Evolutionary conservation across 352 stramenopile species (phyloP), one percentile per base, ranked within the genome.

Genomic region (Phytophthora chlamydospora): DNA sequence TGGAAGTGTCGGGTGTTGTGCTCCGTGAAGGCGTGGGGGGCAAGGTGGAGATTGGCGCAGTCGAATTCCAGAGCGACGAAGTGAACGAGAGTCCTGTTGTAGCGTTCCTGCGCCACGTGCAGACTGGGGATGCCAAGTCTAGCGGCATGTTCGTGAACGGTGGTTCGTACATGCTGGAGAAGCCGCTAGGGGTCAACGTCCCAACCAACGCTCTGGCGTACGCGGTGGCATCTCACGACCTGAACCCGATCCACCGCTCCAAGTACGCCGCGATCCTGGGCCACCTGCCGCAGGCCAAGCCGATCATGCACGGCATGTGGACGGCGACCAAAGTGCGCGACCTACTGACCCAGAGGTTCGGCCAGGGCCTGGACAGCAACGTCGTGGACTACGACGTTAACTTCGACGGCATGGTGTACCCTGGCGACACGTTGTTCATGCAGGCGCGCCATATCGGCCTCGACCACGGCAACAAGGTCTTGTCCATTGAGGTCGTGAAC

Each of bases 241-340:
- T 95, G 64, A 96, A 96, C 66, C 84, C 89, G 32, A 96, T 96
- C 49, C 87, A 96, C 54, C 83, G 88, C 5, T 94, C 85, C 12
- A 73, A 69, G 44, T 90, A 92, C 46, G 74, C 85, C 13, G 89
- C 87, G 0, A 71, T 86, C n/a, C 62, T 96, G 8, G 87, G 83
- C 6, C 76, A 85, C 34, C 73, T 96, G 44, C 89, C 89, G 13
- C 62, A 80, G 12, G 80, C 77, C 16, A 79, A 83, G 60, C 83
- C 89, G 7, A 94, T 96, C 65, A 94, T 95, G 82, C 87, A 96
- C 54, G 89, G 89, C 21, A 73, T 96, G 79, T 96, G 89, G 89
- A 93, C 81, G 16, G 85, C 84, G 3, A 90, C 77, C 16, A 95
- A 94, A 58, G 84, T 91, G 13, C 87, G 85, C 16, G 70, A 79